Percentiles rank a stretch among this genome's conserved stretches.
phyloP scores from a whole-genome alignment of 306 rosid genomes.

The Quercus agrifolia region DNA sequence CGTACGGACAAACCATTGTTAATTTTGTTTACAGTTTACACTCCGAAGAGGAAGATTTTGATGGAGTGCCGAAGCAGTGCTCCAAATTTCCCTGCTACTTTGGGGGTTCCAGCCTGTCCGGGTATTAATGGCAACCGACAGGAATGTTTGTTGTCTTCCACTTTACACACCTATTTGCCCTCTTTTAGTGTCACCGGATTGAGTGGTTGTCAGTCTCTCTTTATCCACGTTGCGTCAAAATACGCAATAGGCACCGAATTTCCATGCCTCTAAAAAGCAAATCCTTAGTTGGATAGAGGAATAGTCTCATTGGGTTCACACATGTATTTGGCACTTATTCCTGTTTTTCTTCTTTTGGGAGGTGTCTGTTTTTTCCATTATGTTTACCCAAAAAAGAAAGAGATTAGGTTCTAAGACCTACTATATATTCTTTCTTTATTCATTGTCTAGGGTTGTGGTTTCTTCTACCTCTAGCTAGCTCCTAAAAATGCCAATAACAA shows the following conservation, averaged over 20 bases:
- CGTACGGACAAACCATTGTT: slow-evolving; percentile 41
- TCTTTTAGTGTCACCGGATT: slow-evolving; percentile 43
- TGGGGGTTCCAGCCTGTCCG: slow-evolving; percentile 21
- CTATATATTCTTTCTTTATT: slow-evolving; percentile 10
- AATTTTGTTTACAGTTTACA: not conserved
- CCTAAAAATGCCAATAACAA: not conserved
- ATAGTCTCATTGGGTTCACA: slow-evolving; percentile 22
- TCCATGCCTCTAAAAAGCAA: slow-evolving; percentile 10
- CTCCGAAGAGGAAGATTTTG: not conserved
- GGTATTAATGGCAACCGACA: slow-evolving; percentile 69
- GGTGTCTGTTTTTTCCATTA: slow-evolving; percentile 29
- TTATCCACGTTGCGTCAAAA: slow-evolving; percentile 22
- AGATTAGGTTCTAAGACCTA: slow-evolving; percentile 34
- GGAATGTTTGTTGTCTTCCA: slow-evolving; percentile 38
- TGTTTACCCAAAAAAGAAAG: slow-evolving; percentile 61
- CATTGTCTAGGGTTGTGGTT: slow-evolving; percentile 21
- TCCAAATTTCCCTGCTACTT: slow-evolving; percentile 30
- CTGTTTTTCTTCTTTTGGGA: slow-evolving; percentile 45
- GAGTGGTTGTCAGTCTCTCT: slow-evolving; percentile 44
- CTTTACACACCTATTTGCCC: not conserved
- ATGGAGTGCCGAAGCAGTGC: slow-evolving; percentile 4
- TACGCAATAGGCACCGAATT: slow-evolving; percentile 8
- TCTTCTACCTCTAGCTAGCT: not conserved
- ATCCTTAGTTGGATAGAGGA: not conserved
- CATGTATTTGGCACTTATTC: slow-evolving; percentile 48